Evolutionary conservation across 371 early-diverging fungal species (phyloP).

Genomic region (Mucor irregularis): DNA sequence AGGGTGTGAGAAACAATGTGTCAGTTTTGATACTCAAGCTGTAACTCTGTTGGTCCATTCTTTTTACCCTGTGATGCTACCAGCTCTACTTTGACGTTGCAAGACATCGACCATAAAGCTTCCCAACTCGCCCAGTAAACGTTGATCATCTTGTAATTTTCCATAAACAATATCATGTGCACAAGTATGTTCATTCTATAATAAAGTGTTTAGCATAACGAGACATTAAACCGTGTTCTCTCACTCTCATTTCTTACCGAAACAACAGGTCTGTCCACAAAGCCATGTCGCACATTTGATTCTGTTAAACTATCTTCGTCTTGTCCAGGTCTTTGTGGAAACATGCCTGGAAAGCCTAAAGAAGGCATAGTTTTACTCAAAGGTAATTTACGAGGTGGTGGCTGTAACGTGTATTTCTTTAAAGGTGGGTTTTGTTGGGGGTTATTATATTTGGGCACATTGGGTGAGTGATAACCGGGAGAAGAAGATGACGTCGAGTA

Average conservation of each 20-base stretch:
- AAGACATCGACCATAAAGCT: conserved; percentile 62
- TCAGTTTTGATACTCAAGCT: not conserved
- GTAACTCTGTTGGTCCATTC: not conserved
- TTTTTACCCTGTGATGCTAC: conserved; percentile 58
- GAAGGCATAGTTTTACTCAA: conserved; percentile 49
- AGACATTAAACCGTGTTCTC: not conserved
- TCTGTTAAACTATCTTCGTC: conserved; percentile 67
- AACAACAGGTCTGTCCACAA: conserved; percentile 60
- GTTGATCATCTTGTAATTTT: conserved; percentile 53
- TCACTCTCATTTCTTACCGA: conserved; percentile 27
- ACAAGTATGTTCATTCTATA: conserved; percentile 51
- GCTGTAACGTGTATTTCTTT: conserved; percentile 54
- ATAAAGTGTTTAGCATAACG: not conserved
- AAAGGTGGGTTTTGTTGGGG: conserved; percentile 31
- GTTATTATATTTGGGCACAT: conserved; percentile 27
- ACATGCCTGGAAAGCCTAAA: conserved; percentile 71
- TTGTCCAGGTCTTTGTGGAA: conserved; percentile 60
- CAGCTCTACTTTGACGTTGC: conserved; percentile 52
- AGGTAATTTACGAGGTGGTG: conserved; percentile 44
- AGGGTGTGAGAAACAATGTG: not conserved
- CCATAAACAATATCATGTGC: conserved; percentile 55
- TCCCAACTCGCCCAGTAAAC: conserved; percentile 52
- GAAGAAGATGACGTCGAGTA: conserved; percentile 50
- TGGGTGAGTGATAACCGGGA: conserved; percentile 50
- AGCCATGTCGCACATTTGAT: conserved; percentile 72